Conservation (phyloP, 179 eudicot genomes). For the Beta lomatogona region DNA sequence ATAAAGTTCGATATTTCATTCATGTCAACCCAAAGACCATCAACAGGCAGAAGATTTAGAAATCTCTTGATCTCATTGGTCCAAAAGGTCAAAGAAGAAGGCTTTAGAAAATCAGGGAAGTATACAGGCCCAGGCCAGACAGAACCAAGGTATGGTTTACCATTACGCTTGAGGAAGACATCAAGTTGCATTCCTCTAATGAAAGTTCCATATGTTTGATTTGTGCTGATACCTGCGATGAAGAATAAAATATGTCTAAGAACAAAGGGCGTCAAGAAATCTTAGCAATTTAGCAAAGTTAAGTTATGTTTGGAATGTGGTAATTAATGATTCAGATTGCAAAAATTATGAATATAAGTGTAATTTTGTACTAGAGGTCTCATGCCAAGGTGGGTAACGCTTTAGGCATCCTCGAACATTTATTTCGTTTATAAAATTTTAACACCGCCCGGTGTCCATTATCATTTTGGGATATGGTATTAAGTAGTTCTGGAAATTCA, state of each 20-base stretch:
- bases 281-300: not conserved
- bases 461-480: no score
- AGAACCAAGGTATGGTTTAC: constrained; percentile 46
- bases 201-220: constrained; percentile 48
- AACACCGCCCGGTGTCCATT: no score
- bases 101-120: constrained; percentile 55
- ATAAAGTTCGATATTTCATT: constrained; percentile 56
- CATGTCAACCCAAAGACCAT: constrained; percentile 66
- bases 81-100: constrained; percentile 31
- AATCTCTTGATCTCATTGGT: constrained; percentile 30
- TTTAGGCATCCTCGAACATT: no score
- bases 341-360: no score
- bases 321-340: no score
- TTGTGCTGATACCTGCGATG: constrained; percentile 45
- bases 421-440: no score
- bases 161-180: constrained; percentile 44
- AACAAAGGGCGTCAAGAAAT: not conserved
- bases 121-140: constrained; percentile 67
- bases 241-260: not conserved
- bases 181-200: constrained; percentile 53
- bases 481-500: no score
- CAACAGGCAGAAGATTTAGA: constrained; percentile 39
- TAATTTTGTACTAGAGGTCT: no score
- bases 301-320: no score
- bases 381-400: no score